Percentiles rank a stretch among this genome's conserved stretches.
Conservation (phyloP, 768 basidiomycete species). For the Auriscalpium orientale region DNA sequence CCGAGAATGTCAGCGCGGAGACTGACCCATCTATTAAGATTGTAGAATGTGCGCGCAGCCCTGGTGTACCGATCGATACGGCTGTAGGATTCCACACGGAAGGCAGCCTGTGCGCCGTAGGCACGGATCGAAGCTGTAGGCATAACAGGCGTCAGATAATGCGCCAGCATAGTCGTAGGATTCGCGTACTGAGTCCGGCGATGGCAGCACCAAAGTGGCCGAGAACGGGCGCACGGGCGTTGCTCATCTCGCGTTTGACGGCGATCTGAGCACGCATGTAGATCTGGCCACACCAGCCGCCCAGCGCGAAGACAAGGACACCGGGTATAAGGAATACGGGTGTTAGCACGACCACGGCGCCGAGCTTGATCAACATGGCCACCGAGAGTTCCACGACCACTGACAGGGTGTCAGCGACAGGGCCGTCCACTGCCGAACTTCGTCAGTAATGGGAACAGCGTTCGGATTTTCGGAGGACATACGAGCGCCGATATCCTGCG, state of each 20-base stretch:
- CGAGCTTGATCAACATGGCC: slow-evolving; percentile 29
- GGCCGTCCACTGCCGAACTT: slow-evolving; percentile 25
- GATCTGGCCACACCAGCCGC: slow-evolving; percentile 36
- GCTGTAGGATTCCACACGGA: slow-evolving; percentile 32
- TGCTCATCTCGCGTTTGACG: slow-evolving; percentile 50
- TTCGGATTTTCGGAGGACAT: background rate
- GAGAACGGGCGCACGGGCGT: slow-evolving; percentile 40
- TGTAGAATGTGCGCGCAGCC: slow-evolving; percentile 36
- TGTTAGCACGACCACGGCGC: slow-evolving; percentile 16
- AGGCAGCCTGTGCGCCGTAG: slow-evolving; percentile 42
- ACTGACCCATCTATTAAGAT: slow-evolving; percentile 43
- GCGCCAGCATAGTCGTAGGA: background rate
- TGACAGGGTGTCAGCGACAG: slow-evolving; percentile 20
- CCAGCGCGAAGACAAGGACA: slow-evolving; percentile 28
- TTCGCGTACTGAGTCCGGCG: slow-evolving; percentile 35
- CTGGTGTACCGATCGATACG: slow-evolving; percentile 42
- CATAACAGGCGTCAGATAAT: background rate
- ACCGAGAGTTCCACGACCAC: slow-evolving; percentile 25
- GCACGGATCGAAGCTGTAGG: slow-evolving; percentile 41
- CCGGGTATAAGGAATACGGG: slow-evolving; percentile 36
- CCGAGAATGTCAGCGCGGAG: slow-evolving; percentile 50
- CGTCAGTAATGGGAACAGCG: too few relatives aligned
- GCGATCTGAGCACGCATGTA: slow-evolving; percentile 49
- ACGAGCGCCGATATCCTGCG: slow-evolving; percentile 49
- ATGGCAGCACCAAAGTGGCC: slow-evolving; percentile 48